These are phyloP conservation scores for Tillandsia leiboldiana DNA, from an alignment of 176 grass and related monocot genomes.

Conservation along the genomic window DNA sequence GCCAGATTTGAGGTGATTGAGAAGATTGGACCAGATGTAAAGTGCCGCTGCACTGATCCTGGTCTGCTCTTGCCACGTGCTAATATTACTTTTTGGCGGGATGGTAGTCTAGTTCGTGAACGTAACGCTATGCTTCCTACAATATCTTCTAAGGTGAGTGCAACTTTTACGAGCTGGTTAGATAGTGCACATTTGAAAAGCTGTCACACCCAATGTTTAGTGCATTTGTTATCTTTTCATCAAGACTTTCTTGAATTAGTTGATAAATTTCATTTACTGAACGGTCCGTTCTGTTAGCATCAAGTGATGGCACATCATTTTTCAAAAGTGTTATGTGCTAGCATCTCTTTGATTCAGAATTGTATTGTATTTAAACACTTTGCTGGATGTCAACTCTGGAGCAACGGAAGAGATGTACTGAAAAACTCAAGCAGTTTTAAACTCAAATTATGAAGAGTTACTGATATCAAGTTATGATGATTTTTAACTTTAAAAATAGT, in stretches of 20 bases:
- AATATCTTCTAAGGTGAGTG: conserved; percentile 89
- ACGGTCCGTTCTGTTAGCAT: neutral
- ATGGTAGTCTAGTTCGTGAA: conserved; percentile 73
- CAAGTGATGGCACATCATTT: neutral
- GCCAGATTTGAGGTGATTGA: conserved; percentile 92
- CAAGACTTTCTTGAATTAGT: neutral
- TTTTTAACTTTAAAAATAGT: too few species aligned
- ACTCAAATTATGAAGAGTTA: too few species aligned
- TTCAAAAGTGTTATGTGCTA: too few species aligned
- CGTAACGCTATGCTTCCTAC: conserved; percentile 97
- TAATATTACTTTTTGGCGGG: conserved; percentile 92
- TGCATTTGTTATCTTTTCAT: neutral
- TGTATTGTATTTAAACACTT: too few species aligned
- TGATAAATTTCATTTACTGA: neutral
- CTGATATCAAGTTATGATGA: too few species aligned
- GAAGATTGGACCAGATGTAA: conserved; percentile 88
- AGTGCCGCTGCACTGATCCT: conserved; percentile 86
- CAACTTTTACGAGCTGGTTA: neutral
- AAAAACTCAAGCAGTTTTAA: too few species aligned
- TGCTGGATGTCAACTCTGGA: too few species aligned
- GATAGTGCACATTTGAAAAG: neutral
- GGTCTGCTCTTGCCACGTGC: conserved; percentile 82
- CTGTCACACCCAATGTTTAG: neutral
- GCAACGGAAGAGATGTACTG: too few species aligned
- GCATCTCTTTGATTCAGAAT: too few species aligned